Evolutionary conservation across 2,329 filamentous ascomycete genomes (phyloP).

Genomic region (Ilyonectria sp.): DNA sequence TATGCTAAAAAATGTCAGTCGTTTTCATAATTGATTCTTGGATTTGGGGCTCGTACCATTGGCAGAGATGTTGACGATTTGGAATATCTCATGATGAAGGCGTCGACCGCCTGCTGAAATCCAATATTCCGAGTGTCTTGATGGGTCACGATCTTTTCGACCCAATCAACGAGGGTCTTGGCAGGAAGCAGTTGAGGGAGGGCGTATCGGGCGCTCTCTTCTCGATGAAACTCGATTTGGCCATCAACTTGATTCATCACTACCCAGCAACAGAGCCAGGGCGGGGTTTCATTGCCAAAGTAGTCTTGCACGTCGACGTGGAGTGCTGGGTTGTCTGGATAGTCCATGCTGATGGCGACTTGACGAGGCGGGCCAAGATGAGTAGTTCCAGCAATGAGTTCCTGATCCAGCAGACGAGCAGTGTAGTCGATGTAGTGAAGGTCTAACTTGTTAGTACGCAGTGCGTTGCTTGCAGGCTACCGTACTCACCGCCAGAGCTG

Average conservation of each 20-base stretch:
- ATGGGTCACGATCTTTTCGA: conserved; percentile 42
- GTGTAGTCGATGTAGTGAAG: conserved; percentile 50
- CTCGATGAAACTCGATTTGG: conserved; percentile 45
- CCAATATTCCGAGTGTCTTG: conserved; percentile 46
- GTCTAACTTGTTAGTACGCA: conserved; percentile 36
- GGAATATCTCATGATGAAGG: conserved; percentile 47
- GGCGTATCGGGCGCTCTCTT: conserved; percentile 48
- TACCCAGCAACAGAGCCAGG: conserved; percentile 50
- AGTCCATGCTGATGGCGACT: conserved; percentile 47
- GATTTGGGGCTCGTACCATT: conserved; percentile 38
- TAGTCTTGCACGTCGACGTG: conserved; percentile 47
- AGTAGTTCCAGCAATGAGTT: conserved; percentile 48
- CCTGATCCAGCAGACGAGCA: conserved; percentile 45
- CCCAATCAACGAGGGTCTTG: conserved; percentile 42
- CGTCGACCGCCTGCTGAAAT: conserved; percentile 48
- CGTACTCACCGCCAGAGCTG: conserved; percentile 44
- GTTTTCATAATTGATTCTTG: neutral
- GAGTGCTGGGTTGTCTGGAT: conserved; percentile 44
- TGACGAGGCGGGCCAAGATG: conserved; percentile 47
- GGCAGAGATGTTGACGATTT: conserved; percentile 40
- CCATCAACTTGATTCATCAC: conserved; percentile 47
- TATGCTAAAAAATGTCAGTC: conserved; percentile 35
- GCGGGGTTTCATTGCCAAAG: conserved; percentile 39
- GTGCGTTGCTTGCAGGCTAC: conserved; percentile 3
- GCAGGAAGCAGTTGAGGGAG: conserved; percentile 44